Evolutionary conservation across 2,329 filamentous ascomycete genomes (phyloP).

Genomic region (Fusarium tupiense): DNA sequence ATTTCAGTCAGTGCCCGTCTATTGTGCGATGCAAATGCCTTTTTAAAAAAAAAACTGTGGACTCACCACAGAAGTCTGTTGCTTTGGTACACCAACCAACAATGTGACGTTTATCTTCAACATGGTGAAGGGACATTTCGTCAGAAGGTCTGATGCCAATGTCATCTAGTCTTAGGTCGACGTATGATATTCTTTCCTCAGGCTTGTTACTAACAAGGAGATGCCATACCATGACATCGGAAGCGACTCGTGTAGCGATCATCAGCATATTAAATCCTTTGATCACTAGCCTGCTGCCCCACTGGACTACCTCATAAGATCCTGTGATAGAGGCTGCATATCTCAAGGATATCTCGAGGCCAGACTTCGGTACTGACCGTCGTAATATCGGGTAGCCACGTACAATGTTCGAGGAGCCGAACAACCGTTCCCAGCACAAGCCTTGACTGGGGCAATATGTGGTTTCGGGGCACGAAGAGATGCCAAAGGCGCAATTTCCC

Average conservation of each 20-base stretch:
- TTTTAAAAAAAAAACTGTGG: too few relatives aligned
- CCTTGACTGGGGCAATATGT: background rate
- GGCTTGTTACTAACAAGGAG: background rate
- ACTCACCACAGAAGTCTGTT: slow-evolving; percentile 14
- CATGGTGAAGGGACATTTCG: background rate
- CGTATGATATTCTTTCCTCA: slow-evolving; percentile 10
- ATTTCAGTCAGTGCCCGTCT: too few relatives aligned
- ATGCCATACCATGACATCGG: slow-evolving; percentile 4
- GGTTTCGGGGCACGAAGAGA: rapidly evolving
- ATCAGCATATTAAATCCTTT: slow-evolving; percentile 18
- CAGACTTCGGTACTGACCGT: background rate
- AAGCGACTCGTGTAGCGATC: background rate
- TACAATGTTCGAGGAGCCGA: background rate
- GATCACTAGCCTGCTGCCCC: background rate
- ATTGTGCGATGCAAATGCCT: too few relatives aligned
- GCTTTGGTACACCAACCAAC: slow-evolving; percentile 19
- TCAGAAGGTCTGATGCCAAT: background rate
- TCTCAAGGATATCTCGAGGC: slow-evolving; percentile 3
- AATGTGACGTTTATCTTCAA: slow-evolving; percentile 14
- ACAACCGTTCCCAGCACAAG: slow-evolving; percentile 11
- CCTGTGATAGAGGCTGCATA: background rate
- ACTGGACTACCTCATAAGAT: background rate
- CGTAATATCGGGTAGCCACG: background rate
- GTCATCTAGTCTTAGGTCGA: background rate
- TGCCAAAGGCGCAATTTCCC: background rate